These are phyloP conservation scores for Boeremia lycopersici DNA, from an alignment of 2,329 filamentous ascomycete species.

Conservation along the genomic window DNA sequence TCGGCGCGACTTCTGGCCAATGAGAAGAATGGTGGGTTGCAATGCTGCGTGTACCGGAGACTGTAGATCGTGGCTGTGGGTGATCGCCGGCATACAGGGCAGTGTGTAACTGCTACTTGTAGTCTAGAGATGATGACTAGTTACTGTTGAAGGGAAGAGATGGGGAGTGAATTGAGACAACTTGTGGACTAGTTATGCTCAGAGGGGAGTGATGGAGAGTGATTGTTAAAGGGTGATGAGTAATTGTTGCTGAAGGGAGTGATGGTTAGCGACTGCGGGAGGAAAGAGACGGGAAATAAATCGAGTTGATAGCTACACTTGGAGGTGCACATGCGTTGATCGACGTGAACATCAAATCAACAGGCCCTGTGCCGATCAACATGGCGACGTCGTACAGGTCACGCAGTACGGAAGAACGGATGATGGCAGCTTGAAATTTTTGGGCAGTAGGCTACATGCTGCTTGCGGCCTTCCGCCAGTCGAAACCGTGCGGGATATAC, in stretches of 20 bases:
- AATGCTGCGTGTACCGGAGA: not conserved
- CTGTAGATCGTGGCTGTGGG: too few species aligned
- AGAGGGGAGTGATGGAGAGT: too few species aligned
- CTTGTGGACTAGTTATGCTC: too few species aligned
- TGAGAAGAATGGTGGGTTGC: not conserved
- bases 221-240: too few species aligned
- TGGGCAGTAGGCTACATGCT: constrained; percentile 38
- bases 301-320: not conserved
- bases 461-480: constrained; percentile 35
- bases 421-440: constrained; percentile 44
- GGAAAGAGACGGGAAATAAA: too few species aligned
- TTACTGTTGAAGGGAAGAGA: too few species aligned
- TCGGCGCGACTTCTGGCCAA: constrained; percentile 18
- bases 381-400: too few species aligned
- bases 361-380: not conserved
- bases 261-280: too few species aligned
- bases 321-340: not conserved
- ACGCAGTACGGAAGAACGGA: constrained; percentile 22
- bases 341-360: not conserved
- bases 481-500: constrained; percentile 40
- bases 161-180: too few species aligned
- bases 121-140: not conserved
- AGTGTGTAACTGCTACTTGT: too few species aligned
- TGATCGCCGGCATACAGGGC: too few species aligned
- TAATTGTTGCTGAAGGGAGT: too few species aligned